Conservation (phyloP, 1,284 basidiomycete species). For the Austropuccinia psidii region DNA sequence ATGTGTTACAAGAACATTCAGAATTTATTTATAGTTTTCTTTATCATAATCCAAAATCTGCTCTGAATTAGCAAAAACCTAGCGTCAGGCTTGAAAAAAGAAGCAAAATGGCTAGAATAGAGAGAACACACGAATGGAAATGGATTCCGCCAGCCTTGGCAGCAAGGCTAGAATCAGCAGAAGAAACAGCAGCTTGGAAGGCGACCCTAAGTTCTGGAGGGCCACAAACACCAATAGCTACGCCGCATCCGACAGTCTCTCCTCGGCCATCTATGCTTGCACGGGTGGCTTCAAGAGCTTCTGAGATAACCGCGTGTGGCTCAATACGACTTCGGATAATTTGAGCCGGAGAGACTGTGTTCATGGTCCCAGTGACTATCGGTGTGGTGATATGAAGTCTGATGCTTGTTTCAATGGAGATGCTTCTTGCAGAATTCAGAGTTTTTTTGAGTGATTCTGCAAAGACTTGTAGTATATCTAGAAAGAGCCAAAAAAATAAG, state of each 20-base stretch:
- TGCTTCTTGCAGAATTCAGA: neutral
- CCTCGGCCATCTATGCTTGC: neutral
- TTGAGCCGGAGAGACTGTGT: neutral
- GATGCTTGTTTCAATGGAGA: neutral
- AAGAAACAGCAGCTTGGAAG: neutral
- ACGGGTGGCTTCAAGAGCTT: neutral
- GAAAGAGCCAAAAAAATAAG: neutral
- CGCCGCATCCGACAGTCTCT: neutral
- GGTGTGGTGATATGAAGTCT: slow-evolving; percentile 7
- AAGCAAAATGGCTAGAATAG: neutral
- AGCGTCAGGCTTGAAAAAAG: too few relatives aligned
- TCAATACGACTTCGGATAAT: neutral
- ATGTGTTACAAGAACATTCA: too few relatives aligned
- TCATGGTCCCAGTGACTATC: neutral
- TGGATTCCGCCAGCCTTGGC: neutral
- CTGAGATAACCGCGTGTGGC: neutral
- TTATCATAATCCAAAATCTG: too few relatives aligned
- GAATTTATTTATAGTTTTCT: too few relatives aligned
- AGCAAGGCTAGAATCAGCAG: neutral
- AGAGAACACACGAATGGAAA: slow-evolving; percentile 8
- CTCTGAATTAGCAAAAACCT: too few relatives aligned
- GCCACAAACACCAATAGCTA: slow-evolving; percentile 19
- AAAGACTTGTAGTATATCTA: slow-evolving; percentile 16
- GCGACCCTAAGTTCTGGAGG: neutral
- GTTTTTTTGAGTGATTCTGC: neutral